Evolutionary conservation across 306 rosid species (phyloP).

Genomic region (Cucumis sativus): Cucumber_9930_V3 NC_026658.2:18924001-18924500

Average conservation of each 20-base stretch:
- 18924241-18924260: slow-evolving; percentile 78
- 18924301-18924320: slow-evolving; percentile 35
- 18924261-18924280: slow-evolving; percentile 38
- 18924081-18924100: too few relatives aligned
- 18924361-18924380: slow-evolving; percentile 44
- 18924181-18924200: too few relatives aligned
- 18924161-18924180: too few relatives aligned
- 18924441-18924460: slow-evolving; percentile 36
- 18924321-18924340: slow-evolving; percentile 35
- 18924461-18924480: slow-evolving; percentile 10
- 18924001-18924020: too few relatives aligned
- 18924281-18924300: slow-evolving; percentile 47
- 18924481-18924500: slow-evolving; percentile 1
- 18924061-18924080: too few relatives aligned
- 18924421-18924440: slow-evolving; percentile 43
- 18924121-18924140: too few relatives aligned
- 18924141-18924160: too few relatives aligned
- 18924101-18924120: too few relatives aligned
- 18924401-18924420: slow-evolving; percentile 49
- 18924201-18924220: not conserved
- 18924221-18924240: slow-evolving; percentile 52
- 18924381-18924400: slow-evolving; percentile 52
- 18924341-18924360: slow-evolving; percentile 49
- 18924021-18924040: too few relatives aligned
- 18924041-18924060: too few relatives aligned